Base-by-base conservation (phyloP, 2,329 filamentous ascomycete species). In the Pseudogymnoascus sp. region DNA sequence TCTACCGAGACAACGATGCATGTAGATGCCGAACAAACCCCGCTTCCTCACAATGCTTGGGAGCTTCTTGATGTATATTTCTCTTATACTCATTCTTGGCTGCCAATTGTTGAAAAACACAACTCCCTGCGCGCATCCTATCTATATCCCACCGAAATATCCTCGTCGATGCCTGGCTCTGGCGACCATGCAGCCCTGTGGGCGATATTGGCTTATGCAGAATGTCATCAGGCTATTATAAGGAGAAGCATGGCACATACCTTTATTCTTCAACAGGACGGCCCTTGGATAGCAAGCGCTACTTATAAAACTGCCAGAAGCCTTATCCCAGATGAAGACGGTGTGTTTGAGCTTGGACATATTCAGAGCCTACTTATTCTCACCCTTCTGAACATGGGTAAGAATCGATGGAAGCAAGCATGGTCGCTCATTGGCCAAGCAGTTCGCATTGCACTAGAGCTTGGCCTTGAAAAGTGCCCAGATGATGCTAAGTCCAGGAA, bases 1-100 rank as follows among this genome's bases (percentile, higher is more conserved):
- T 28, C 35, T n/a, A 20, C 18, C 14, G 25, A 62, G 39, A 16
- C 47, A 38, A 4, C n/a, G 9, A 37, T 58, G 39, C 9, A 37
- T 8, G 6, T 59, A 7, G 47, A 54, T 54, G 2, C 28, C 3
- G 28, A 33, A 33, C 47, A 54, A 20, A 62, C 62, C 37, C 62
- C 61, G 39, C 74, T 88, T 0, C 85, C 80, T 14, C 68, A 72
- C 14, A 80, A 83, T 67, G 82, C 79, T 69, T 85, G 78, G 76
- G 77, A 80, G 2, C 77, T 90, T 6, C 74, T 90, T 36, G 86
- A 89, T 64, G 78, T 86, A 6, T 90, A 90, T 69, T 87, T 89
- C 63, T 81, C 86, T 1, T 89, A 88, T 66, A 88, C 85, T 0
- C 86, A 90, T 69, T 84, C 81, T 60, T 91, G 88, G 88, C 78